Evolutionary conservation across 495 filamentous ascomycete genomes (phyloP), one percentile per base, ranked within the genome.

Genomic region (Parathielavia hyrcaniae): DNA sequence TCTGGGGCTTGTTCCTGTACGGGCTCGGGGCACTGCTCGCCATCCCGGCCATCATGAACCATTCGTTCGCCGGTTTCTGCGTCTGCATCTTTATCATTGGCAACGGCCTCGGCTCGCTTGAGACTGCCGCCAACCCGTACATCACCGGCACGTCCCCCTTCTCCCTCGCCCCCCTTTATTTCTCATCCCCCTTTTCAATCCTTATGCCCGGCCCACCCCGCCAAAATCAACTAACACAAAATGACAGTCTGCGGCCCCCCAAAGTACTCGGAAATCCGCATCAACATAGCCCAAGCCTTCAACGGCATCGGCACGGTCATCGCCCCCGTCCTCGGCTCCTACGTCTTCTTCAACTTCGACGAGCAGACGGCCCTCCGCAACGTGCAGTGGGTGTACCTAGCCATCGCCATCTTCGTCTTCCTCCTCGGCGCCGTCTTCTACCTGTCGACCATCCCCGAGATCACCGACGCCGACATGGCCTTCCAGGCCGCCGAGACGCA

Each of bases 311-410:
- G 86, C 40, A 64, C 66, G n/a, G 59, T 65, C 43, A 72, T 88
- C 8, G 86, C 84, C 4, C 86, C 86, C 1, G 75, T 88, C 0
- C 69, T 89, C 5, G 87, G 82, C 19, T 82, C 80, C 7, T 82
- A 81, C 41, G 86, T 88, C 38, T 83, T 89, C 74, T 89, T 89
- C 71, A 74, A 77, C 9, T 77, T 78, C 39, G 75, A 79, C 60
- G 75, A 79, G 34, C 71, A 69, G 26, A 66, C 73, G 32, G 76
- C 75, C 0, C 69, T 89, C 19, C 54, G 68, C 22, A 80, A 79
- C 59, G 87, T 89, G 14, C 85, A 89, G 66, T 89, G 84, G 83
- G 83, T 86, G 4, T 90, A 90, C 67, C 77, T 88, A 6, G 85
- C 82, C 38, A 85, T 89, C 52, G 86, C 83, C 14, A 72, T 73